Evolutionary conservation across 1,284 basidiomycete genomes (phyloP).

Genomic region (Ganoderma sp.): DNA sequence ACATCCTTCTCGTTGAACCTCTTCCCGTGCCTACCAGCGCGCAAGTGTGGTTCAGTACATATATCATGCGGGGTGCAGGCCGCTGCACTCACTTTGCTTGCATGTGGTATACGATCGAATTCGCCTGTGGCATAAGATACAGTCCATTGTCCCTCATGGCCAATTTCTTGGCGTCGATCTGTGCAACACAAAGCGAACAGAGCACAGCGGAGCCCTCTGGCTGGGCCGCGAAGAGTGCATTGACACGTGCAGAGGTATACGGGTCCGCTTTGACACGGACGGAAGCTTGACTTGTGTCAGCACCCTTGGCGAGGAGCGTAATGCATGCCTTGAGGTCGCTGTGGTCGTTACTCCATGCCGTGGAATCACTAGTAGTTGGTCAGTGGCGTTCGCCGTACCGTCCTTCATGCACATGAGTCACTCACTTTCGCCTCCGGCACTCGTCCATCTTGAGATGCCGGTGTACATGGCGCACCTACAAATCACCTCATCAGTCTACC

Average conservation of each 20-base stretch:
- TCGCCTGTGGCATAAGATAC: too few relatives aligned
- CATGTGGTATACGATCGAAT: too few relatives aligned
- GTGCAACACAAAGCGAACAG: not conserved
- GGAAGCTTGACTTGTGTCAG: not conserved
- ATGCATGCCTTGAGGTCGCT: slow-evolving; percentile 8
- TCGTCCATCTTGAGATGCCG: not conserved
- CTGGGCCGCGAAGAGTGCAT: not conserved
- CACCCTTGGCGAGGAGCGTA: slow-evolving; percentile 16
- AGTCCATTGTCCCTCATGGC: too few relatives aligned
- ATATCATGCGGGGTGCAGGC: too few relatives aligned
- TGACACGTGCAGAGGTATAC: not conserved
- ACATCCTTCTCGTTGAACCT: too few relatives aligned
- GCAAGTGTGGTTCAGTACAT: too few relatives aligned
- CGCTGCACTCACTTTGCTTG: too few relatives aligned
- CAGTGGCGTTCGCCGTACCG: not conserved
- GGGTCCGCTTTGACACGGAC: not conserved
- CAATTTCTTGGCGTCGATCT: too few relatives aligned
- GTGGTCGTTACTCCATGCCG: not conserved
- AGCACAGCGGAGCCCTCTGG: not conserved
- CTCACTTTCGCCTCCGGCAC: not conserved
- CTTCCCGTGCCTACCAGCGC: too few relatives aligned
- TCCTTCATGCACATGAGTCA: not conserved
- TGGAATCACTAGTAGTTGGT: not conserved
- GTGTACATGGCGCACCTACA: not conserved
- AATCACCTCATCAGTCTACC: not conserved